A percentile compares a stretch with the other conserved stretches of the same genome.
These are phyloP conservation scores for Serendipita indica DNA, from an alignment of 768 basidiomycete genomes.

Conservation along the genomic window DNA sequence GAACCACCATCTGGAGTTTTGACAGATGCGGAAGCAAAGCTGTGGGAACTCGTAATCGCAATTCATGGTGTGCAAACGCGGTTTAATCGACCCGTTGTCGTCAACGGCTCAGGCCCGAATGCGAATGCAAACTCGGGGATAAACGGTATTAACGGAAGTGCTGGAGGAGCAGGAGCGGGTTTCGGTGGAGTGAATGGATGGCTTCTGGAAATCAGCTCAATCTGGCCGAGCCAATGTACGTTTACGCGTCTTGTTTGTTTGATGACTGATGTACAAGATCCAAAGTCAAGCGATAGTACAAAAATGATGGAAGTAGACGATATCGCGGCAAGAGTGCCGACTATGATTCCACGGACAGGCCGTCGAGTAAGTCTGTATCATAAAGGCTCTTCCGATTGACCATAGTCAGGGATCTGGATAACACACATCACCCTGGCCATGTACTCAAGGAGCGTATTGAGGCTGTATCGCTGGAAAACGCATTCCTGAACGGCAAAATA, in stretches of 20 bases:
- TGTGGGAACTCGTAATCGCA: slow-evolving; percentile 2
- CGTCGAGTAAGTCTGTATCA: neutral
- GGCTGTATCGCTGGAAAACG: slow-evolving; percentile 75
- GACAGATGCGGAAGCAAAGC: slow-evolving; percentile 3
- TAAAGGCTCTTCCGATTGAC: neutral
- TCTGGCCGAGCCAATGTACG: slow-evolving; percentile 1
- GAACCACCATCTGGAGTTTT: neutral
- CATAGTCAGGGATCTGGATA: slow-evolving; percentile 56
- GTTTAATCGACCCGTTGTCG: neutral
- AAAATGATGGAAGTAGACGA: slow-evolving; percentile 7
- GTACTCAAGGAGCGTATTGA: slow-evolving; percentile 68
- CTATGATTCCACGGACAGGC: neutral
- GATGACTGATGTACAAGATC: no score
- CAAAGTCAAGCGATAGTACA: neutral
- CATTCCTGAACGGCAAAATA: slow-evolving; percentile 84
- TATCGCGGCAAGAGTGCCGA: neutral
- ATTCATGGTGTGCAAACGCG: slow-evolving; percentile 2
- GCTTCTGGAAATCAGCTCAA: slow-evolving; percentile 1
- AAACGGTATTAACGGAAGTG: neutral
- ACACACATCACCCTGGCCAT: slow-evolving; percentile 64
- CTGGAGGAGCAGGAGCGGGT: neutral
- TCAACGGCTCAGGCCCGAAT: neutral
- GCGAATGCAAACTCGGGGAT: neutral
- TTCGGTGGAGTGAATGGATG: neutral
- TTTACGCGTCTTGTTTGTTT: neutral